phyloP scores from a whole-genome alignment of 1,284 basidiomycete genomes.

The Golubevia pallescens region DNA sequence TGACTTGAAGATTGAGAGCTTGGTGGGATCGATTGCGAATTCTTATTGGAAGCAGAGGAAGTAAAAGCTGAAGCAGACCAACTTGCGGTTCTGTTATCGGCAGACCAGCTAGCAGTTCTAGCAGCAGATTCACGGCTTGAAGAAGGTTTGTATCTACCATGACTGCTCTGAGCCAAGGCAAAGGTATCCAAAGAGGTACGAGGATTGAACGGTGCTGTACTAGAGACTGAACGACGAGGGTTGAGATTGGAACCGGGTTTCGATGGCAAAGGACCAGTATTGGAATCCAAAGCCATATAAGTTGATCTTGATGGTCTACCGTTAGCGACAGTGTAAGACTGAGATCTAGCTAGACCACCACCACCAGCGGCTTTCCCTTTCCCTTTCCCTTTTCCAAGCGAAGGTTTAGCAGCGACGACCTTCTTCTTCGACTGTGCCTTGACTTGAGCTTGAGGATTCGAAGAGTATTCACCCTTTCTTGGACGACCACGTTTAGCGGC shows the following conservation, averaged over 20 bases:
- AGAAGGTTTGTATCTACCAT: background rate
- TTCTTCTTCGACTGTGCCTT: background rate
- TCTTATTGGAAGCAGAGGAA: no score
- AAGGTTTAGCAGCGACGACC: background rate
- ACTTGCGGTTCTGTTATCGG: no score
- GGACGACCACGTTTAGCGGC: background rate
- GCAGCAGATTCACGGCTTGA: background rate
- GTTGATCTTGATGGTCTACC: background rate
- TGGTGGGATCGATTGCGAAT: no score
- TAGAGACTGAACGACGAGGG: background rate
- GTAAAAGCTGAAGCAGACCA: no score
- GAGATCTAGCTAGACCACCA: background rate
- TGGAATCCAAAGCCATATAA: background rate
- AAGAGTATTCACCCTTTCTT: background rate
- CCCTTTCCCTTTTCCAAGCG: no score
- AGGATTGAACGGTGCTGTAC: background rate
- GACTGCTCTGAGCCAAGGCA: background rate
- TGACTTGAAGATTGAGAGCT: background rate
- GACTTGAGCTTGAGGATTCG: background rate
- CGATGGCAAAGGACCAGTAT: background rate
- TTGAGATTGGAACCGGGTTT: background rate
- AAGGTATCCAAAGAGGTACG: background rate
- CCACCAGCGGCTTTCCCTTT: background rate
- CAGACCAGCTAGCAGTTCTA: background rate
- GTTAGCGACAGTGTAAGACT: background rate